phyloP scores from a whole-genome alignment of 2,329 filamentous ascomycete genomes.

The Zopfia rhizophila region DNA sequence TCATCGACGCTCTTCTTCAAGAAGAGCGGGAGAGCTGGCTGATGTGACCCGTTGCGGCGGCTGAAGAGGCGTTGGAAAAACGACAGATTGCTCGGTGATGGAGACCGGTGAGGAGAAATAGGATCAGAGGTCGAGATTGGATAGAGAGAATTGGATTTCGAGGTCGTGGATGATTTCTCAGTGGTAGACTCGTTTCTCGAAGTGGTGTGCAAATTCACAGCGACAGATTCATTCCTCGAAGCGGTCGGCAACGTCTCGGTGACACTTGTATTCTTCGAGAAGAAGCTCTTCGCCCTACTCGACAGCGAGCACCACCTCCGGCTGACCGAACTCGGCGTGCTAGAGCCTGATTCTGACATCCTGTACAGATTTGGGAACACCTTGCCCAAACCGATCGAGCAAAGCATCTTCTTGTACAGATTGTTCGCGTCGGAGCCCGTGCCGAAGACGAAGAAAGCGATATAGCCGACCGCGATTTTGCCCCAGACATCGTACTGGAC shows the following conservation, averaged over 20 bases:
- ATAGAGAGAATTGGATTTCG: slow-evolving; percentile 4
- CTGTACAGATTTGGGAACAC: slow-evolving; percentile 42
- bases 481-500: slow-evolving; percentile 68
- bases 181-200: not conserved
- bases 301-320: slow-evolving; percentile 30
- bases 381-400: slow-evolving; percentile 38
- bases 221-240: slow-evolving; percentile 24
- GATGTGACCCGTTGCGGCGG: slow-evolving; percentile 5
- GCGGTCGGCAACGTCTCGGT: slow-evolving; percentile 20
- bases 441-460: slow-evolving; percentile 73
- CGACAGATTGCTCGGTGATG: slow-evolving; percentile 9
- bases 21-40: slow-evolving; percentile 34
- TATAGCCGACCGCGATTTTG: slow-evolving; percentile 62
- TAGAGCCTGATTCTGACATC: slow-evolving; percentile 23
- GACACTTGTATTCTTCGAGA: slow-evolving; percentile 31
- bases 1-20: slow-evolving; percentile 13
- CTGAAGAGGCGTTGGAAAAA: slow-evolving; percentile 35
- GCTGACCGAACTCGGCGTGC: slow-evolving; percentile 27
- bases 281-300: slow-evolving; percentile 38
- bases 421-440: slow-evolving; percentile 67
- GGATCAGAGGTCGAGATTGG: slow-evolving; percentile 21
- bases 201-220: slow-evolving; percentile 1
- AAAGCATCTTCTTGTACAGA: slow-evolving; percentile 39
- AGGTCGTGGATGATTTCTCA: slow-evolving; percentile 7
- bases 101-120: not conserved